Conservation (phyloP, 495 filamentous ascomycete species). For the Aspergillus homomorphus region DNA sequence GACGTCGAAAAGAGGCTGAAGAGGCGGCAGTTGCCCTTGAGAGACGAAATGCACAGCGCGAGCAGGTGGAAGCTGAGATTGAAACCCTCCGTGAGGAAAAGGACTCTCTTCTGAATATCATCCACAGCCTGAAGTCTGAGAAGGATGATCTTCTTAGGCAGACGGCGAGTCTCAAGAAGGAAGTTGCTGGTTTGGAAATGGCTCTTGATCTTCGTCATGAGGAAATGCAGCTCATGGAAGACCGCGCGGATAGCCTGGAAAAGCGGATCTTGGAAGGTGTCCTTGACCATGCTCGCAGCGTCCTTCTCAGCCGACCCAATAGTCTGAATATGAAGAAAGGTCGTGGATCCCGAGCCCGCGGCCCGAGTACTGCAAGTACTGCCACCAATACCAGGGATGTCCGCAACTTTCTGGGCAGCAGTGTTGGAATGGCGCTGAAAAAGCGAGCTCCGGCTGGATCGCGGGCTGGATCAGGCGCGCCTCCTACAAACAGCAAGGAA, state of each 20-base stretch:
- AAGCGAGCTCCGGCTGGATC: constrained; percentile 40
- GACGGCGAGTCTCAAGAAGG: constrained; percentile 72
- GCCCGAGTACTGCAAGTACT: constrained; percentile 38
- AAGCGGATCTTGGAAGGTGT: constrained; percentile 90
- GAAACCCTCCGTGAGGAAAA: constrained; percentile 62
- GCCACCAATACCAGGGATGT: constrained; percentile 40
- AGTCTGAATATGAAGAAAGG: constrained; percentile 75
- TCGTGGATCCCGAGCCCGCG: constrained; percentile 47
- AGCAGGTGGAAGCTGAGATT: constrained; percentile 72
- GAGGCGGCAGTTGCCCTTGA: constrained; percentile 80
- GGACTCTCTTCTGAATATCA: constrained; percentile 55
- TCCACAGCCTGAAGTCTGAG: constrained; percentile 58
- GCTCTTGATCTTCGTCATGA: constrained; percentile 84
- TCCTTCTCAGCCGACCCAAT: constrained; percentile 63
- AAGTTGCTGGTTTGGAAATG: constrained; percentile 84
- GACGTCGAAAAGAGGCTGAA: constrained; percentile 75
- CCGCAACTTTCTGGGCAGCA: constrained; percentile 45
- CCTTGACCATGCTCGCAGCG: constrained; percentile 85
- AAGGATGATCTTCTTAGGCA: constrained; percentile 69
- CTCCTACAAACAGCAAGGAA: constrained; percentile 47
- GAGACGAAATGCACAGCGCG: constrained; percentile 70
- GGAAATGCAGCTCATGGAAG: constrained; percentile 86
- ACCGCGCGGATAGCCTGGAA: constrained; percentile 80
- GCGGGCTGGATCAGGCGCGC: constrained; percentile 46
- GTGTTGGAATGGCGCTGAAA: constrained; percentile 53